Base-by-base conservation (phyloP, 2,329 filamentous ascomycete species). In the Claviceps digitariae region DNA sequence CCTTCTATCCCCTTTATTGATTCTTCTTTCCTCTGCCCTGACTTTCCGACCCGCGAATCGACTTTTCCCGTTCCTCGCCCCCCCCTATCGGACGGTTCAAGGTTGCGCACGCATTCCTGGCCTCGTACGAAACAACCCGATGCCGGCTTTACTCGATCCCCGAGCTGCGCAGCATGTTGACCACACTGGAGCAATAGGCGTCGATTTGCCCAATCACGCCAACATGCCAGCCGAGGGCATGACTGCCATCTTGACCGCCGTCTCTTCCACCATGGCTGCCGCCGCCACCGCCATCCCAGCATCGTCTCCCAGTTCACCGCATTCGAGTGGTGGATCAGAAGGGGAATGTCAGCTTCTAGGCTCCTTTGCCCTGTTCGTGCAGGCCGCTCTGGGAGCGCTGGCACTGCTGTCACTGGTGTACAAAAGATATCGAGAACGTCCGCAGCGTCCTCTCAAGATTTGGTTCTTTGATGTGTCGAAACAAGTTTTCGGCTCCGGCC, bases 391-490 rank as follows among this genome's bases (percentile, higher is more conserved):
- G 20, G 93, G 93, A 20, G 81, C 77, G 20, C 73, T 96, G 53
- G 93, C 93, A 9, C 72, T 97, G 51, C 74, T 91, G 52, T 87
- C 90, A 1, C 78, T 98, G 49, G 91, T 97, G 8, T 95, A 82
- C 74, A 98, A 98, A 74, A 80, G 93, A 60, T 95, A 86, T 82
- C 81, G 87, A 59, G 93, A 98, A 71, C 79, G 87, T 54, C 91
- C 93, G 1, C 91, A 96, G 67, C 80, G 93, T 53, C 91, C 91
- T 1, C 65, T 97, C 64, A 95, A 94, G 76, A 90, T 98, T 59
- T 98, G 93, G 91, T 90, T 87, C 68, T 98, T 97, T 67, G 93
- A 98, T 66, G 93, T 84, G 25, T 95, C 89, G 34, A 98, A 98
- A 74, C 93, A 98, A 74, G 89, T 98, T 52, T 87, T 97, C 63